phyloP scores from a whole-genome alignment of 306 rosid species.

The Echinosophora koreensis region DNA sequence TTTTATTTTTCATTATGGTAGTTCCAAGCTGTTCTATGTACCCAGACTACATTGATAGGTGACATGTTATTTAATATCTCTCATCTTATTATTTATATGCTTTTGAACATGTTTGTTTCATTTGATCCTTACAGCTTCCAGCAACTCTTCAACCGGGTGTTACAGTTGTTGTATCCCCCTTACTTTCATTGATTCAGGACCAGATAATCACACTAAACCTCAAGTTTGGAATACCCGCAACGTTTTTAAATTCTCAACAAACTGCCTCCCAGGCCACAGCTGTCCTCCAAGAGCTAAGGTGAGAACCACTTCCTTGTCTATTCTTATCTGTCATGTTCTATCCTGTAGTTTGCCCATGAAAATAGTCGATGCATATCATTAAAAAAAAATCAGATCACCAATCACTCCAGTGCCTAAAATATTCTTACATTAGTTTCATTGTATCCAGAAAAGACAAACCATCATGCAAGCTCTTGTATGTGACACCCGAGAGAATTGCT shows the following conservation, averaged over 20 bases:
- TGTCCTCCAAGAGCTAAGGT: conserved; percentile 95
- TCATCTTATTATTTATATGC: conserved; percentile 31
- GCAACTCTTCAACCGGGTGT: conserved; percentile 92
- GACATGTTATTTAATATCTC: conserved; percentile 10
- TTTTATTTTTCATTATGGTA: conserved; percentile 9
- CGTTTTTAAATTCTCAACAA: conserved; percentile 96
- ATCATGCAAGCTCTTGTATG: conserved; percentile 95
- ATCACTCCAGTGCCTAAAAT: background rate
- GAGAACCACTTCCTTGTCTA: conserved; percentile 55
- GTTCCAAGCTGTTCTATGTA: conserved; percentile 18
- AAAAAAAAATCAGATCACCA: conserved; percentile 11
- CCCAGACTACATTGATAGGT: conserved; percentile 28
- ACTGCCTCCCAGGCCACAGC: conserved; percentile 79
- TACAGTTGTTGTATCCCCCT: conserved; percentile 87
- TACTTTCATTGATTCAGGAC: conserved; percentile 98
- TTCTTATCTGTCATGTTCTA: conserved; percentile 20
- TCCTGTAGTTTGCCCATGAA: conserved; percentile 22
- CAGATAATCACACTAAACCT: conserved; percentile 87
- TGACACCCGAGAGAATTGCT: conserved; percentile 96
- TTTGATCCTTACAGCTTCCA: conserved; percentile 77
- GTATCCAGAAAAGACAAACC: conserved; percentile 86
- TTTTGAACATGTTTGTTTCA: conserved; percentile 42
- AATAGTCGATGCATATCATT: conserved; percentile 19
- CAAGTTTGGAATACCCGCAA: conserved; percentile 90
- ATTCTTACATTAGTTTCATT: conserved; percentile 44